Evolutionary conservation across 1,284 basidiomycete genomes (phyloP), one percentile per base, ranked within the genome.

Genomic region (Puccinia hordei): DNA sequence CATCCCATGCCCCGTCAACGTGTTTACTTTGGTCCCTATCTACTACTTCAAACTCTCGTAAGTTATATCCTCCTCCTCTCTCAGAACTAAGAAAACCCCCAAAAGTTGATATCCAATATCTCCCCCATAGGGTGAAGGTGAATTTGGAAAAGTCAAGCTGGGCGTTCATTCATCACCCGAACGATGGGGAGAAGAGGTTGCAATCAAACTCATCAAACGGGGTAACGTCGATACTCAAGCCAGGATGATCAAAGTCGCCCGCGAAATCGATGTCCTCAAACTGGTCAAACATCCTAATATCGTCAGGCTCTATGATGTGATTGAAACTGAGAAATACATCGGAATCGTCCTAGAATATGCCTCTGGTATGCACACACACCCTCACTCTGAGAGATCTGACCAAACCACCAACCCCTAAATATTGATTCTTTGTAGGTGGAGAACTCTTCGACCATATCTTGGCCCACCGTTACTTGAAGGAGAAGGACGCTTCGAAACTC

Each of bases 381-480:
- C 15, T 55, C 65, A 53, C 65, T 49, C 65, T 27, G 44, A 35
- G 22, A n/a, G n/a, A n/a, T n/a, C n/a, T n/a, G n/a, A n/a, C n/a
- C n/a, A n/a, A n/a, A n/a, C n/a, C n/a, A n/a, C n/a, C n/a, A n/a
- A n/a, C n/a, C n/a, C n/a, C n/a, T n/a, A n/a, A n/a, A n/a, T n/a
- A n/a, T n/a, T n/a, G n/a, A n/a, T n/a, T n/a, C n/a, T n/a, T n/a
- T n/a, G n/a, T n/a, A 88, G 95, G 96, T 74, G 97, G 97, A 77
- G 97, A 99, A 87, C 90, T 99, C 24, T 99, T 99, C 86, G 97
- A 99, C 87, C 94, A 98, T 87, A 99, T 99, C 86, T 90, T 99
- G 69, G 96, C 96, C 33, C 97, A 98, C 87, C 92, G 95, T 69
- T 98, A 97, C 86, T 90, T 99, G 83, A 92, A 93, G 83, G 97